phyloP scores from a whole-genome alignment of 345 rosid species.

The Moricandia moricandioides region DNA sequence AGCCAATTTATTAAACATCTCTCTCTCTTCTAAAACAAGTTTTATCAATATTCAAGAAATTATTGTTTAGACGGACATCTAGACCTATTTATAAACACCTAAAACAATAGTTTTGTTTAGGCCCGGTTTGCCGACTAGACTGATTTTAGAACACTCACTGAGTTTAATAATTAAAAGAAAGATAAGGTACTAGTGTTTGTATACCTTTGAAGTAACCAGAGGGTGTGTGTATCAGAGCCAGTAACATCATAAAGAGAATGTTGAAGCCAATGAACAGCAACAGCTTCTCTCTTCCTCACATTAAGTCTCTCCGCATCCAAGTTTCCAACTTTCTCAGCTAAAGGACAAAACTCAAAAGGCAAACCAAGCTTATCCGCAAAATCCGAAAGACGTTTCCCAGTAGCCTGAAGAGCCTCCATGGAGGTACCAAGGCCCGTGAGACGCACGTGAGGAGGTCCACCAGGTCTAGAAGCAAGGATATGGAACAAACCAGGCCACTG shows the following conservation, averaged over 20 bases:
- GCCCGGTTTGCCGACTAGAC: no score
- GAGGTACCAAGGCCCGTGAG: slow-evolving; percentile 95
- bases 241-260: slow-evolving; percentile 98
- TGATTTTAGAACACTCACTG: no score
- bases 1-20: no score
- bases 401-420: slow-evolving; percentile 81
- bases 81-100: no score
- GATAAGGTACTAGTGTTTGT: neutral
- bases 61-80: no score
- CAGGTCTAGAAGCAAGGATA: slow-evolving; percentile 82
- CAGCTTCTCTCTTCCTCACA: slow-evolving; percentile 82
- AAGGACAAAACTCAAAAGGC: slow-evolving; percentile 81
- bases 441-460: slow-evolving; percentile 92
- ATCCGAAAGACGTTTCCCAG: slow-evolving; percentile 87
- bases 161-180: neutral
- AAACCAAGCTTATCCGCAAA: slow-evolving; percentile 85
- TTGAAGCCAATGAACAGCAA: slow-evolving; percentile 97
- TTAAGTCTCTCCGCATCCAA: slow-evolving; percentile 72
- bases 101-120: no score
- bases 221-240: slow-evolving; percentile 85
- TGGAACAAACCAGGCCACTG: slow-evolving; percentile 99
- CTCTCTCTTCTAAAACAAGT: no score
- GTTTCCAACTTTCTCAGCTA: slow-evolving; percentile 87
- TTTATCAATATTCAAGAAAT: no score
- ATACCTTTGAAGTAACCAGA: slow-evolving; percentile 86